A percentile compares a stretch with the other conserved stretches of the same genome.
phyloP scores from a whole-genome alignment of 2,329 filamentous ascomycete species.

The Ophiostoma populinum region DNA sequence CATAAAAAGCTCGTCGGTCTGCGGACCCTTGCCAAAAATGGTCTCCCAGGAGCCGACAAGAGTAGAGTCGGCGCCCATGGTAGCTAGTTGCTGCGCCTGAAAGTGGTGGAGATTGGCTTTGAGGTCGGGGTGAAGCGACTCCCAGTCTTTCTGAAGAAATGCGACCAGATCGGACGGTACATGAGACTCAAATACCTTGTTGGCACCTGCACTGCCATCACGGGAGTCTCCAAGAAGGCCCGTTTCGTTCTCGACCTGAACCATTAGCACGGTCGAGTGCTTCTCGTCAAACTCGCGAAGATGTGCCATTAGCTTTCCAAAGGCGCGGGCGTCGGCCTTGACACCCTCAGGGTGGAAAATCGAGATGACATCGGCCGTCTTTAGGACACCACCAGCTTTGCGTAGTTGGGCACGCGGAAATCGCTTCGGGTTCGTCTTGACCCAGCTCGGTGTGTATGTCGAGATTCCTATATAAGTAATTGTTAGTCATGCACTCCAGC shows the following conservation, averaged over 20 bases:
- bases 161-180: constrained; percentile 10
- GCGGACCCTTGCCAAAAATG: constrained; percentile 14
- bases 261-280: constrained; percentile 34
- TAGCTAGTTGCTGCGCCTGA: not conserved
- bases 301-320: constrained; percentile 17
- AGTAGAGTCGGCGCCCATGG: not conserved
- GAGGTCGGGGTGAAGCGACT: not conserved
- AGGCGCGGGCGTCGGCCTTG: constrained; percentile 15
- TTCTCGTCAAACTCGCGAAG: constrained; percentile 24
- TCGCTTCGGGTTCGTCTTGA: constrained; percentile 14
- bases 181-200: constrained; percentile 22
- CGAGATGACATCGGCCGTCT: constrained; percentile 16
- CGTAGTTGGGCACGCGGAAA: constrained; percentile 15
- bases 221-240: constrained; percentile 34
- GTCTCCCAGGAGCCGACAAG: constrained; percentile 13
- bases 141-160: not conserved
- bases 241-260: constrained; percentile 39
- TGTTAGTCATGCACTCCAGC: not conserved
- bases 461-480: not conserved
- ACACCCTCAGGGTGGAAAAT: constrained; percentile 12
- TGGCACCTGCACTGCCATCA: constrained; percentile 24
- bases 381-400: constrained; percentile 13
- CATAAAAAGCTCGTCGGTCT: constrained; percentile 22
- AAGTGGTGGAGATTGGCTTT: constrained; percentile 6
- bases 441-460: constrained; percentile 14